These are phyloP conservation scores for Yarrowia alimentaria DNA, from an alignment of 805 yeast species.

Conservation along the genomic window DNA sequence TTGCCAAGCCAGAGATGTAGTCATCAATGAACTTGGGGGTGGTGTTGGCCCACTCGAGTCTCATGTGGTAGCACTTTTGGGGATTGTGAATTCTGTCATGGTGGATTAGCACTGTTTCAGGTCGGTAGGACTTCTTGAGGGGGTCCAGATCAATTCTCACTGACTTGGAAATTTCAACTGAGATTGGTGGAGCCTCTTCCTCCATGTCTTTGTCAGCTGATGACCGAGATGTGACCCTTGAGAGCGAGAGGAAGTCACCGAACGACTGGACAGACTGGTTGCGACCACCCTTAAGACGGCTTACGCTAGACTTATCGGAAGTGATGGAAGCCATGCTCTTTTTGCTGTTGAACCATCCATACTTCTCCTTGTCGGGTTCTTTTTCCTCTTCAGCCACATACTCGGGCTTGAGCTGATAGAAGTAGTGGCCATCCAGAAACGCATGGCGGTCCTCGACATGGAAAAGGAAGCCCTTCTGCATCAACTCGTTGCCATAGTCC, in stretches of 20 bases:
- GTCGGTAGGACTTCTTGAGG: slow-evolving; percentile 62
- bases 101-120: slow-evolving; percentile 78
- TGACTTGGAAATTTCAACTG: slow-evolving; percentile 53
- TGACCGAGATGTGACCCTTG: slow-evolving; percentile 1
- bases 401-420: slow-evolving; percentile 67
- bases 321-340: slow-evolving; percentile 7
- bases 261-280: slow-evolving; percentile 20
- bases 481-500: slow-evolving; percentile 70
- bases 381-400: slow-evolving; percentile 40
- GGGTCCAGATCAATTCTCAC: slow-evolving; percentile 77
- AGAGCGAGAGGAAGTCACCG: slow-evolving; percentile 10
- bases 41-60: slow-evolving; percentile 90
- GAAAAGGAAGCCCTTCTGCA: slow-evolving; percentile 67
- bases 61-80: slow-evolving; percentile 86
- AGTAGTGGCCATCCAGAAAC: slow-evolving; percentile 89
- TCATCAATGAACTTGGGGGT: slow-evolving; percentile 85
- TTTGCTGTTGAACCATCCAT: slow-evolving; percentile 25
- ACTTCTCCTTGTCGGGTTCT: slow-evolving; percentile 31
- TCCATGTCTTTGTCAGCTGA: neutral
- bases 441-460: slow-evolving; percentile 84
- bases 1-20: slow-evolving; percentile 68
- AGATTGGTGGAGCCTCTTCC: slow-evolving; percentile 9
- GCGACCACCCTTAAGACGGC: neutral
- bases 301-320: slow-evolving; percentile 1
- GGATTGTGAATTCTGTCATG: slow-evolving; percentile 92